phyloP scores from a whole-genome alignment of 2,329 filamentous ascomycete genomes.

The Chaetothyriales sp. region DNA sequence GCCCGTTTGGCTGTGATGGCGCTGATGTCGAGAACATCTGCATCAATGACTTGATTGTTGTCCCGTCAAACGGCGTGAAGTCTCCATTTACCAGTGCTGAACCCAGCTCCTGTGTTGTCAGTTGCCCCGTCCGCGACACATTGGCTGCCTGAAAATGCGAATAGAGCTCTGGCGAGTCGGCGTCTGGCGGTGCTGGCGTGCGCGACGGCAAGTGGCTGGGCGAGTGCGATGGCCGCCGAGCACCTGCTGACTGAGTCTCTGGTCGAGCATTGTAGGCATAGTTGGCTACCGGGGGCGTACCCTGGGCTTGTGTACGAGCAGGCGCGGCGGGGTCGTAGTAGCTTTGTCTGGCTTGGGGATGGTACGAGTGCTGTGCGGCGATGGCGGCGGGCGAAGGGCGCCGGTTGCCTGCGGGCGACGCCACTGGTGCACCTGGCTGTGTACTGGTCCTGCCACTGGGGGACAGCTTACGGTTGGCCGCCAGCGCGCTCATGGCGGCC shows the following conservation, averaged over 20 bases:
- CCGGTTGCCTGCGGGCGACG: background rate
- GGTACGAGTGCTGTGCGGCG: conserved; percentile 4
- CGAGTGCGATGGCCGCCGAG: conserved; percentile 28
- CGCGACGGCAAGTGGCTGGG: conserved; percentile 19
- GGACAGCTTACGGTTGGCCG: conserved; percentile 5
- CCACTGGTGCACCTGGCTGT: background rate
- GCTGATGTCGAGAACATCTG: conserved; percentile 58
- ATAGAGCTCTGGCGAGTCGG: conserved; percentile 49
- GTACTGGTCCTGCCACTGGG: background rate
- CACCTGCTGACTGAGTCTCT: conserved; percentile 2
- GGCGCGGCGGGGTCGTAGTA: conserved; percentile 7
- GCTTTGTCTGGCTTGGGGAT: conserved; percentile 9
- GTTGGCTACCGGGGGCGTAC: conserved; percentile 30
- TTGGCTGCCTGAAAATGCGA: conserved; percentile 85
- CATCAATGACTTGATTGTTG: conserved; percentile 98
- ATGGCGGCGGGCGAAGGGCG: conserved; percentile 2
- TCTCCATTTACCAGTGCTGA: conserved; percentile 91
- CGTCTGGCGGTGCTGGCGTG: conserved; percentile 26
- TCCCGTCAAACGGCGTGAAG: conserved; percentile 81
- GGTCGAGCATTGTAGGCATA: conserved; percentile 36
- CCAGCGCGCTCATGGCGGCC: conserved; percentile 25
- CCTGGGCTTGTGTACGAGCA: conserved; percentile 7
- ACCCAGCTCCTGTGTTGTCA: conserved; percentile 74
- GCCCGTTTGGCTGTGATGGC: conserved; percentile 24
- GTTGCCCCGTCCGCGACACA: conserved; percentile 56